Conservation (phyloP, 208 protist genomes). For the Trichomonas tenax region DNA sequence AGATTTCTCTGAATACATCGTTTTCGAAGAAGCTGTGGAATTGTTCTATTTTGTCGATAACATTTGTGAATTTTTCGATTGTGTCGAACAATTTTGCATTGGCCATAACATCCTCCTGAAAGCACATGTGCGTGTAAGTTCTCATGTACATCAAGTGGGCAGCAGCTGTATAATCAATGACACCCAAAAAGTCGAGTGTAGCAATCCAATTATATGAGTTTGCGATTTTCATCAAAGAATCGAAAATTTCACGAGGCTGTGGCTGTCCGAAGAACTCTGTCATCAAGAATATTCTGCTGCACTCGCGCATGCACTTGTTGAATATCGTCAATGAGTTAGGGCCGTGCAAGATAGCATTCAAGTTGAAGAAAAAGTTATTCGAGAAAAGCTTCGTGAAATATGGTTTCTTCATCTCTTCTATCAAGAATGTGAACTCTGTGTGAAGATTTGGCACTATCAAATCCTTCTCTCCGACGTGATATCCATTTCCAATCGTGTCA, state of each 20-base stretch:
- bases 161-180: not conserved
- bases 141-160: not conserved
- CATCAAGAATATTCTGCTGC: not conserved
- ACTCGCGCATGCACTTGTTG: not conserved
- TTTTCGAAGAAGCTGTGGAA: not conserved
- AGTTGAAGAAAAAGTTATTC: not conserved
- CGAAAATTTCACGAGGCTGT: not conserved
- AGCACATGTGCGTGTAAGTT: not conserved
- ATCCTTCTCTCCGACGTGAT: not conserved
- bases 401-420: not conserved
- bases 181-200: not conserved
- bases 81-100: not conserved
- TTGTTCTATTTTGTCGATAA: not conserved
- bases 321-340: not conserved
- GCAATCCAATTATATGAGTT: not conserved
- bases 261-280: not conserved
- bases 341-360: not conserved
- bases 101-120: not conserved
- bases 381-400: not conserved
- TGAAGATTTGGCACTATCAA: not conserved
- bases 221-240: not conserved
- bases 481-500: not conserved
- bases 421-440: not conserved
- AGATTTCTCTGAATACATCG: not conserved
- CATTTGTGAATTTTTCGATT: not conserved